Percentiles rank a stretch among this genome's conserved stretches.
Conservation (phyloP, 257 asterid species). For the Penstemon newberryi region DNA sequence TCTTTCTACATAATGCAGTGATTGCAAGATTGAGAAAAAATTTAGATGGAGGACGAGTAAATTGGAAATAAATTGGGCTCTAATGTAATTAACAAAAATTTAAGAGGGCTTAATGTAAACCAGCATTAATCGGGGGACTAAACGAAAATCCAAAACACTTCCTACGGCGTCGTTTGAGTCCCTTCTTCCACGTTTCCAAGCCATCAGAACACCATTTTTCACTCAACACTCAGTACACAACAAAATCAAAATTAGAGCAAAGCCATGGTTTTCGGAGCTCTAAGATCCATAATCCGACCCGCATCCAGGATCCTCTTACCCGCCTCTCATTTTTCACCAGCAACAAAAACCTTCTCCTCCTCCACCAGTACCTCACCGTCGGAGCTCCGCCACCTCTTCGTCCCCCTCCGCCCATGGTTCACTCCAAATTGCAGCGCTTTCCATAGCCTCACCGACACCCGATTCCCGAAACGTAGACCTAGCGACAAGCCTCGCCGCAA, state of each 20-base stretch:
- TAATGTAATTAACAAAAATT: neutral
- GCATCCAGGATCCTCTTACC: slow-evolving; percentile 44
- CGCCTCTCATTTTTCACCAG: slow-evolving; percentile 30
- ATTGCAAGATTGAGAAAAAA: neutral
- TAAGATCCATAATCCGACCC: slow-evolving; percentile 65
- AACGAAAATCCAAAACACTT: slow-evolving; percentile 4
- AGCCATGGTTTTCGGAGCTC: slow-evolving; percentile 58
- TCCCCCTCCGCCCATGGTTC: slow-evolving; percentile 47
- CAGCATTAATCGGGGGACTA: slow-evolving; percentile 2
- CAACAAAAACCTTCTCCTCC: slow-evolving; percentile 35
- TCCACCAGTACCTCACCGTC: slow-evolving; percentile 35
- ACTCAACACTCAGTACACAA: slow-evolving; percentile 13
- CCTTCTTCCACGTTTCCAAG: slow-evolving; percentile 4
- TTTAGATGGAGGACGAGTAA: neutral
- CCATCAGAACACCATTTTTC: slow-evolving; percentile 30
- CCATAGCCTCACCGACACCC: slow-evolving; percentile 72
- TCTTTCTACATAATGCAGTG: neutral
- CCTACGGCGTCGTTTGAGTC: slow-evolving; percentile 9
- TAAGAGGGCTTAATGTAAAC: neutral
- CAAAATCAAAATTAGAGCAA: slow-evolving; percentile 6
- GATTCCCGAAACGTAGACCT: slow-evolving; percentile 71
- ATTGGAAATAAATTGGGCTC: slow-evolving; percentile 5
- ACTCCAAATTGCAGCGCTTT: slow-evolving; percentile 47
- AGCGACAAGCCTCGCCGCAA: slow-evolving; percentile 58
- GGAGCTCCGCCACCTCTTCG: slow-evolving; percentile 43